Evolutionary conservation across 352 stramenopile genomes (phyloP), one percentile per base, ranked within the genome.

Genomic region (Phytophthora macrochlamydospora): DNA sequence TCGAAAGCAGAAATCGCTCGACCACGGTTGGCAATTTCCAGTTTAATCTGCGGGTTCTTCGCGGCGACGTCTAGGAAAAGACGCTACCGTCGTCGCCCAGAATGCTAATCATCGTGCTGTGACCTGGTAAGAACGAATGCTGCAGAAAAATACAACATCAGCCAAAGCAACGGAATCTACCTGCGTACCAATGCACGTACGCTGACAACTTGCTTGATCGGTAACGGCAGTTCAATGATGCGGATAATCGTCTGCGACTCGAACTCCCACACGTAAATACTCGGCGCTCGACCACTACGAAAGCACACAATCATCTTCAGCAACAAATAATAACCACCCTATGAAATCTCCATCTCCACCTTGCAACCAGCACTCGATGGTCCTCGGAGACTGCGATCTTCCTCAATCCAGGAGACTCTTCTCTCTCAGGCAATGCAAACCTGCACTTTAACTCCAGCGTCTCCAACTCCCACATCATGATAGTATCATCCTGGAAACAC

Each of bases 391-490:
- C 85, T 1, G 81, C 62, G 38, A 94, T 90, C 24, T 87, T 85
- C 52, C 75, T 71, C 29, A 94, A 54, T 24, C 83, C 81, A 0
- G 82, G 73, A 1, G 85, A 77, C n/a, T 71, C 49, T 42, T 95
- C 87, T 51, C 85, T 72, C 50, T 87, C 74, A 0, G 87, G 85
- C 5, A 95, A 57, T 24, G 72, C 75, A 53, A 94, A 95, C 1
- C 83, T 75, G 56, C 91, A 93, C 11, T 76, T 79, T n/a, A 95
- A 50, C 11, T 84, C 81, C 0, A 93, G 75, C 9, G 84, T 78
- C 48, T 89, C 84, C 3, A 94, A 73, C 54, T 93, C 84, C 88
- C 85, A 94, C 84, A 95, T 93, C 81, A 95, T 90, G 59, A 94
- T 89, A 9, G 84, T 88, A 54, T 92, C 78, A 49, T 95, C 88